These are phyloP conservation scores for Pseudonitzschia multistriata DNA, from an alignment of 108 stramenopile genomes.

Conservation along the genomic window DNA sequence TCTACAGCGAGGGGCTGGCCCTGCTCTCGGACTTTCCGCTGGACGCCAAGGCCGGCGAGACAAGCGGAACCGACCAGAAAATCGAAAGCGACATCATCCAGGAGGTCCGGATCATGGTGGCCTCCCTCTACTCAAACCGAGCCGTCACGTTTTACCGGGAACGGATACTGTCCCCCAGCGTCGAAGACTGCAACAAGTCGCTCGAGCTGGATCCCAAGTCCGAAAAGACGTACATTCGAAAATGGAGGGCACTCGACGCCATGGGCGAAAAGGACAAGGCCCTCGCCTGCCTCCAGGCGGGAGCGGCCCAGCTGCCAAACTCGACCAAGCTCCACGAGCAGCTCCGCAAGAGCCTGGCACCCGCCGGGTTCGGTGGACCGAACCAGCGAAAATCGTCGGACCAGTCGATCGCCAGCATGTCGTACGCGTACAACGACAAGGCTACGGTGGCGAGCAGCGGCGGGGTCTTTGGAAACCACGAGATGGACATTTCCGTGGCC, in stretches of 20 bases:
- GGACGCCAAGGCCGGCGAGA: background rate
- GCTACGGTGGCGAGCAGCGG: slow-evolving; percentile 7
- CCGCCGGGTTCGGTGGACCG: background rate
- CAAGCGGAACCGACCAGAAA: background rate
- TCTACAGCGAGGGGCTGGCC: slow-evolving; percentile 48
- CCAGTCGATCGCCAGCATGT: slow-evolving; percentile 21
- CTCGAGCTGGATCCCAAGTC: slow-evolving; percentile 33
- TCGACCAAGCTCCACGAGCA: slow-evolving; percentile 27
- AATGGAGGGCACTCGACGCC: slow-evolving; percentile 37
- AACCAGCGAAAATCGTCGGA: background rate
- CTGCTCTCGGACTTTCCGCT: slow-evolving; percentile 26
- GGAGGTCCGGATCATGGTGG: slow-evolving; percentile 26
- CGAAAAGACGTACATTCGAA: slow-evolving; percentile 40
- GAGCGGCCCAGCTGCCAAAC: slow-evolving; percentile 19
- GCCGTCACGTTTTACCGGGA: slow-evolving; percentile 45
- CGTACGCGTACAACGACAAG: slow-evolving; percentile 3
- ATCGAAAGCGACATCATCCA: slow-evolving; percentile 16
- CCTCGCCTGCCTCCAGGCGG: slow-evolving; percentile 23
- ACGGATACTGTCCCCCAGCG: slow-evolving; percentile 24
- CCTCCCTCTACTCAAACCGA: slow-evolving; percentile 42
- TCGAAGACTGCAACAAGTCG: slow-evolving; percentile 39
- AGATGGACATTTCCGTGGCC: slow-evolving; percentile 28
- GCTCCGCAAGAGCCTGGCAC: slow-evolving; percentile 24
- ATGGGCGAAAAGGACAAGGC: slow-evolving; percentile 32
- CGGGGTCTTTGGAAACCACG: slow-evolving; percentile 15